Evolutionary conservation across 306 rosid genomes (phyloP).

Genomic region (Urtica urens): DNA sequence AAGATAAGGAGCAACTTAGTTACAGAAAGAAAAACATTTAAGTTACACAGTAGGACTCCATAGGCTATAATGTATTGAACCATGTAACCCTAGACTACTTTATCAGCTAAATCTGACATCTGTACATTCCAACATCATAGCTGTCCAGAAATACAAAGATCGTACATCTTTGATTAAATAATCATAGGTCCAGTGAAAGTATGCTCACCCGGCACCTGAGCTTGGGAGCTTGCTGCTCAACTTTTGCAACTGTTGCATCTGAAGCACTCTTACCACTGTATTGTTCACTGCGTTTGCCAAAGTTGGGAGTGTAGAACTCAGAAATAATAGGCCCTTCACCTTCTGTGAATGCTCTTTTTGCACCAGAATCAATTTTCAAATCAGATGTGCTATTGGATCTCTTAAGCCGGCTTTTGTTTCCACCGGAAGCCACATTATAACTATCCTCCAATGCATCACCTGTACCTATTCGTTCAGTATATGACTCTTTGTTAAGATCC

Average conservation of each 20-base stretch:
- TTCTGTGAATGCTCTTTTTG: constrained; percentile 19
- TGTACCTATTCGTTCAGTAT: constrained; percentile 17
- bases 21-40: constrained; percentile 1
- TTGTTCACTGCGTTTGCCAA: constrained; percentile 42
- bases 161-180: constrained; percentile 4
- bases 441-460: constrained; percentile 33
- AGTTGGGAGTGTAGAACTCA: constrained; percentile 54
- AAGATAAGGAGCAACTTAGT: constrained; percentile 20
- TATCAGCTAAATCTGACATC: neutral
- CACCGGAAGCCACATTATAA: constrained; percentile 19
- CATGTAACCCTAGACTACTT: neutral
- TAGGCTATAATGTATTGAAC: constrained; percentile 1
- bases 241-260: constrained; percentile 41
- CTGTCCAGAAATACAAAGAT: too few species aligned
- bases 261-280: constrained; percentile 39
- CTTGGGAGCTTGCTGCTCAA: constrained; percentile 60
- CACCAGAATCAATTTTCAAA: constrained; percentile 34
- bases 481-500: constrained; percentile 25
- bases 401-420: constrained; percentile 39
- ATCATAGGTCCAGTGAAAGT: constrained; percentile 12
- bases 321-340: constrained; percentile 50
- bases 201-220: constrained; percentile 80
- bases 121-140: neutral
- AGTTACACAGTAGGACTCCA: constrained; percentile 6
- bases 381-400: constrained; percentile 77